Base-by-base conservation (phyloP, 2,329 filamentous ascomycete genomes). In the Chrysoporthe puriensis region DNA sequence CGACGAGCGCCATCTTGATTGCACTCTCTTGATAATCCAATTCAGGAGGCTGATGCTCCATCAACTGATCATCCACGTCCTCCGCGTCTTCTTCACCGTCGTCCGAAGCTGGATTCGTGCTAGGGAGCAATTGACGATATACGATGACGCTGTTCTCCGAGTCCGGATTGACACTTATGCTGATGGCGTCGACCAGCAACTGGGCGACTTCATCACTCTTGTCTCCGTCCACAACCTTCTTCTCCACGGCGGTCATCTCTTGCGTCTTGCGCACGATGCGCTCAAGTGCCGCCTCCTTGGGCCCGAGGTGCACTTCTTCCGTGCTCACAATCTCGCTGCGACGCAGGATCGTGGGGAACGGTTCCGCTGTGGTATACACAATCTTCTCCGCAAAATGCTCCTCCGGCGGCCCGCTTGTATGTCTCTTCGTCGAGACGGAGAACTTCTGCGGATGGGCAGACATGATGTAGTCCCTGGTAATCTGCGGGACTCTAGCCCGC, bases 291-390 rank as follows among this genome's bases (percentile, higher is more conserved):
- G 93, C 94, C 78, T 97, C 91, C 68, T 96, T 83, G 7, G 94
- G 89, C 43, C 86, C 86, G 36, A 97, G 83, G 13, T 84, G 84
- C 21, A 93, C 78, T 61, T 90, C 89, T 21, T 90, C 86, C 1
- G 86, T 84, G 7, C 87, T 83, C 16, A 96, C 80, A 69, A 98
- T 91, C 79, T 97, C 94, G 73, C 93, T 97, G 66, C 94, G 88
- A 43, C 93, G 88, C 36, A 97, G 82, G 61, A 98, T 96, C 1
- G 94, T 97, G 0, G 95, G 96, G 80, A 98, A 98, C 0, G 90
- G 80, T 73, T 97, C 94, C 0, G 90, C 90, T 0, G 94, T 95
- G 0, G 89, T 91, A 77, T 93, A 97, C 1, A 97, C 80, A 0
- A 89, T 85, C 82, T 97, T 98, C 76, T 97, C 92, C 0, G 93